Base-by-base conservation (phyloP, 75 land plant genomes). In the Cryptomeria japonica region DNA sequence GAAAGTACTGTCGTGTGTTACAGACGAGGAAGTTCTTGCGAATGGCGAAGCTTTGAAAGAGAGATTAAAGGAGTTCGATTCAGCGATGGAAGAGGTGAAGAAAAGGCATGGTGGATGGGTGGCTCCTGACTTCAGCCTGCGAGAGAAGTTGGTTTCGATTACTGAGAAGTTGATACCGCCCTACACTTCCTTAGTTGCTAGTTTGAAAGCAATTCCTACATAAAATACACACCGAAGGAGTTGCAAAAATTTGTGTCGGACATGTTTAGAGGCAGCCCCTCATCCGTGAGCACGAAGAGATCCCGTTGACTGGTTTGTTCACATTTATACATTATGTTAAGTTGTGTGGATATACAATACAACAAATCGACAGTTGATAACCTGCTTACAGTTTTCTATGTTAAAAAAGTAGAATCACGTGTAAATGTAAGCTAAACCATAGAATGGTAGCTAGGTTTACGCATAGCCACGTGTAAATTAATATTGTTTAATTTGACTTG, bases 201-300 rank as follows among this genome's bases (percentile, higher is more conserved):
- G 61, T 86, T 94, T n/a, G 95, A 95, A 89, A 91, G 91, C 61
- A 93, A 94, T 38, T 93, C 87, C 85, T 94, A 94, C 68, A 89
- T 93, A 84, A 96, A 96, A 89, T 95, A 94, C 87, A 88, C 94
- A 0, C 93, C 92, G 1, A 96, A 96, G 89, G 96, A 96, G 36
- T 70, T 96, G 25, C 96, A 96, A 84, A 80, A 31, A 41, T 91
- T 92, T 70, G 82, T 96, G 8, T 75, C 89, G 61, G 96, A 96
- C 82, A 91, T 96, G 86, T 96, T 96, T 64, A 94, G 93, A 68
- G 96, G 95, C 16, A 64, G 12, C 68, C 87, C 92, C 0, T 86
- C 86, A 36, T 86, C n/a, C n/a, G n/a, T n/a, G n/a, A n/a, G n/a
- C n/a, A n/a, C n/a, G n/a, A n/a, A n/a, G n/a, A n/a, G n/a, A n/a